Evolutionary conservation across 2,329 filamentous ascomycete genomes (phyloP).

Genomic region (Capronia epimyces): DNA sequence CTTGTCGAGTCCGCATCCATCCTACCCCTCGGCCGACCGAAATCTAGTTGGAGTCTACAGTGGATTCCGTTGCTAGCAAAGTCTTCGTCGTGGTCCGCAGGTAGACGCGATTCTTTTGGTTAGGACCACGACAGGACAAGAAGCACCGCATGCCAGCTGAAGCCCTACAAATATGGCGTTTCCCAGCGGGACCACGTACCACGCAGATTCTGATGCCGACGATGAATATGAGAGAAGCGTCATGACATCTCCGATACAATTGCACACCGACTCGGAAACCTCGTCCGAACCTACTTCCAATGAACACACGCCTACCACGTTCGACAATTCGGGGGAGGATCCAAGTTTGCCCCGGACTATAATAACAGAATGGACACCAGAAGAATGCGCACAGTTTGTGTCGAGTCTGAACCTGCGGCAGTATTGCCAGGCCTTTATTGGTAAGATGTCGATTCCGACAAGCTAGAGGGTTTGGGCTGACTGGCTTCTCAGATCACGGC

Average conservation of each 20-base stretch:
- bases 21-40: background rate
- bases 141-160: constrained; percentile 17
- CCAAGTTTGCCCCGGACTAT: constrained; percentile 51
- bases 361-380: constrained; percentile 61
- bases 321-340: constrained; percentile 48
- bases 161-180: constrained; percentile 36
- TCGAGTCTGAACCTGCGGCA: constrained; percentile 71
- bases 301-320: constrained; percentile 60
- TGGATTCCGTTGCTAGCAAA: background rate
- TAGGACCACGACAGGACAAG: constrained; percentile 5
- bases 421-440: constrained; percentile 76
- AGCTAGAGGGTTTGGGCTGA: constrained; percentile 30
- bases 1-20: background rate
- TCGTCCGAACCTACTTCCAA: constrained; percentile 55
- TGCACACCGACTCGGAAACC: constrained; percentile 53
- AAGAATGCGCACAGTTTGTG: constrained; percentile 88
- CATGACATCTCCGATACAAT: constrained; percentile 50
- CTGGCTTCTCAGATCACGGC: constrained; percentile 65
- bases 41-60: background rate
- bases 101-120: constrained; percentile 3
- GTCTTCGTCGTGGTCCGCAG: background rate
- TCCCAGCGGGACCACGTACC: constrained; percentile 44
- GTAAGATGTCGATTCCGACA: constrained; percentile 41
- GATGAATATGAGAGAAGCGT: constrained; percentile 60
- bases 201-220: constrained; percentile 60